Base-by-base conservation (phyloP, 371 early-diverging fungal species). In the Saksenaea oblongispora region DNA sequence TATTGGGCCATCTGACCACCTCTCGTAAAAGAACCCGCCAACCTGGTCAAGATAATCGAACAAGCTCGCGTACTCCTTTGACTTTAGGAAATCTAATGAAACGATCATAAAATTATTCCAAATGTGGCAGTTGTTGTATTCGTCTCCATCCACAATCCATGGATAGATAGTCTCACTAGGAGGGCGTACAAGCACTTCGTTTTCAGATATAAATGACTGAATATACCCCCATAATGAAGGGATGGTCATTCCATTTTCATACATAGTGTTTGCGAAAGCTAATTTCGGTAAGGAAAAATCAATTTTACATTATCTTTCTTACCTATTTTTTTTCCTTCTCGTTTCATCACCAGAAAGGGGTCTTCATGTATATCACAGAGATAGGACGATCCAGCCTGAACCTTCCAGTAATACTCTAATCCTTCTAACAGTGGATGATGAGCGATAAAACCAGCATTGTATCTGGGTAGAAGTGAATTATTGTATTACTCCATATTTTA, bases 11-110 rank as follows among this genome's bases (percentile, higher is more conserved):
- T 76, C 79, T n/a, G 75, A 65, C 82, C 77, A 84, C 72, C 94
- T 82, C 67, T 98, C 97, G 75, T 97, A 96, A 70, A 91, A 97
- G 72, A 98, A 98, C 0, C 90, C 95, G 3, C 95, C 94, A 4
- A 84, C 64, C 31, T 69, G 60, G 70, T 98, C 98, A 35, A 98
- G 73, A 51, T 79, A 81, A 18, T 90, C 74, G 65, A 98, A 96
- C 64, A 87, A 93, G 22, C 82, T 75, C 44, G 69, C 74, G 71
- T 97, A 97, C 14, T 80, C 83, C 17, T 84, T 56, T 3, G 75
- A 73, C 58, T 71, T 64, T 35, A 77, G 26, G 53, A 75, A 80
- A 3, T 65, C 59, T 11, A 77, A 58, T 0, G 75, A 75, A 8
- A 64, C 59, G 24, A 80, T 72, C 70, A 71, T 64, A 26, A 70